phyloP scores from a whole-genome alignment of 768 basidiomycete genomes.

The Tylopilus balloui region DNA sequence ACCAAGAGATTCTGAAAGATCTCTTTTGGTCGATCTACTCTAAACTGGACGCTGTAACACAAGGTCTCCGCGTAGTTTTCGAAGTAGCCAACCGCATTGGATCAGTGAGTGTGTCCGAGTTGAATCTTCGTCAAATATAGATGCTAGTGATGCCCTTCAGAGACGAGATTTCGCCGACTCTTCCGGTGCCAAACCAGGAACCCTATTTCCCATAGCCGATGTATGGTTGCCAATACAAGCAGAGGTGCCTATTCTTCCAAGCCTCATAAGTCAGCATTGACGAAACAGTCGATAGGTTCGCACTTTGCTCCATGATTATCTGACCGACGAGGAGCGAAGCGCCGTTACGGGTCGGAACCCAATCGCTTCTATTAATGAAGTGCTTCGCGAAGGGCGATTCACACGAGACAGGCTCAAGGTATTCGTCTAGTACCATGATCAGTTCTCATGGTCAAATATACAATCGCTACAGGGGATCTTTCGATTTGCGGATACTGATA shows the following conservation, averaged over 20 bases:
- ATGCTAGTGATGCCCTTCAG: conserved; percentile 35
- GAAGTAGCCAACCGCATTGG: conserved; percentile 91
- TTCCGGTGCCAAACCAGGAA: conserved; percentile 68
- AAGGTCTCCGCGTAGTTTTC: conserved; percentile 84
- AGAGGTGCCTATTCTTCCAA: conserved; percentile 51
- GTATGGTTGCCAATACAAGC: conserved; percentile 85
- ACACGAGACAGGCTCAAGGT: conserved; percentile 80
- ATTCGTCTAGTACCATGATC: not conserved
- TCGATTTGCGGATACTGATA: conserved; percentile 87
- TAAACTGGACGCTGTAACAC: conserved; percentile 89
- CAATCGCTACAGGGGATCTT: conserved; percentile 62
- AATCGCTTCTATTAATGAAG: conserved; percentile 90
- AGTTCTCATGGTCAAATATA: not conserved
- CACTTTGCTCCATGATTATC: conserved; percentile 79
- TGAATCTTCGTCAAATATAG: not conserved
- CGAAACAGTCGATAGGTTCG: conserved; percentile 54
- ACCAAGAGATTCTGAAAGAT: conserved; percentile 85
- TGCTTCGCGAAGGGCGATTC: conserved; percentile 79
- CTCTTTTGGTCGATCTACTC: conserved; percentile 98
- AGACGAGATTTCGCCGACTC: conserved; percentile 89
- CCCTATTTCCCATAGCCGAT: conserved; percentile 79
- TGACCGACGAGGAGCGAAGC: conserved; percentile 87
- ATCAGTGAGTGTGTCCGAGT: conserved; percentile 54
- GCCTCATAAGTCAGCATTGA: conserved; percentile 4
- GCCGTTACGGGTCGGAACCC: conserved; percentile 77